A percentile compares a stretch with the other conserved stretches of the same genome.
Conservation (phyloP, 768 basidiomycete species). For the Rhodotorula babjevae region DNA sequence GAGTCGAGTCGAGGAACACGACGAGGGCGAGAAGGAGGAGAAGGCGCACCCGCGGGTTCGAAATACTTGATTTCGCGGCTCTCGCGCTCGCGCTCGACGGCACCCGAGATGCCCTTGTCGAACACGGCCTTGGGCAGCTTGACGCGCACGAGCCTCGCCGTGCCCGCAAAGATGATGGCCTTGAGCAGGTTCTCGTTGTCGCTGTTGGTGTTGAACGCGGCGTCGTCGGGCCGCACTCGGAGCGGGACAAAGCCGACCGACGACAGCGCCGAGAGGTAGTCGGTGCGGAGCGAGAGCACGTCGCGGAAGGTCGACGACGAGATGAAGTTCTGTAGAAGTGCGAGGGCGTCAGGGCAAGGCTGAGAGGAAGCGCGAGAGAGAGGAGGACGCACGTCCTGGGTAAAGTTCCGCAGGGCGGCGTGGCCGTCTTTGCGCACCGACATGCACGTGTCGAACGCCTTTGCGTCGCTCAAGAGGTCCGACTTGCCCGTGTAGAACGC, state of each 20-base stretch:
- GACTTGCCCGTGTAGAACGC: conserved; percentile 68
- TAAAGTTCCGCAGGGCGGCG: conserved; percentile 59
- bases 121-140: conserved; percentile 72
- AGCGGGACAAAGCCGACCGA: conserved; percentile 65
- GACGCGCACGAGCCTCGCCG: conserved; percentile 74
- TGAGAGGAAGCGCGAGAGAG: neutral
- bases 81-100: conserved; percentile 74
- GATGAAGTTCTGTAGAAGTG: conserved; percentile 67
- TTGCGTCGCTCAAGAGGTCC: conserved; percentile 75
- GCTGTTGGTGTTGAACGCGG: conserved; percentile 62
- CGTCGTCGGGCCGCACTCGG: conserved; percentile 51
- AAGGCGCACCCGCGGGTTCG: conserved; percentile 59
- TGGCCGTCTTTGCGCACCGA: conserved; percentile 47
- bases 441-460: conserved; percentile 63
- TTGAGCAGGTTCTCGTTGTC: conserved; percentile 71
- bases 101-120: conserved; percentile 75
- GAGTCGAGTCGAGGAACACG: neutral
- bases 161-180: conserved; percentile 73
- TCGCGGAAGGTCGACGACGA: conserved; percentile 68
- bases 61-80: conserved; percentile 79
- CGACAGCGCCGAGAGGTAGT: conserved; percentile 66
- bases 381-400: conserved; percentile 57
- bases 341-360: neutral
- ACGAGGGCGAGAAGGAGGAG: no score
- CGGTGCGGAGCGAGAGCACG: conserved; percentile 67